These are phyloP conservation scores for Phytopythium montanum DNA, from an alignment of 352 stramenopile species.

Conservation along the genomic window DNA sequence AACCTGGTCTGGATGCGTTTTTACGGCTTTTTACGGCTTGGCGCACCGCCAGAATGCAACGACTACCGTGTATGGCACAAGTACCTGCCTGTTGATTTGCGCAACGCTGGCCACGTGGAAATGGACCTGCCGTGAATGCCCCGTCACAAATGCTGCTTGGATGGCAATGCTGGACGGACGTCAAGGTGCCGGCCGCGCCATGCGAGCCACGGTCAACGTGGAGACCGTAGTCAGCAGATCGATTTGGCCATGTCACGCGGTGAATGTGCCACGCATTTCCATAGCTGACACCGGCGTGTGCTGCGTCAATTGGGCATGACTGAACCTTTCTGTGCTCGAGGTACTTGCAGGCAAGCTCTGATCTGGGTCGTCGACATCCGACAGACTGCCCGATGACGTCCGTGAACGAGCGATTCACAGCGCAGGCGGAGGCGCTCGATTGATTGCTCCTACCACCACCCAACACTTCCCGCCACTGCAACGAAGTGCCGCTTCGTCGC, in stretches of 20 bases:
- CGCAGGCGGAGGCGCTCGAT: background rate
- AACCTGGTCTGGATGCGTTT: slow-evolving; percentile 5
- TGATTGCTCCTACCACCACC: slow-evolving; percentile 2
- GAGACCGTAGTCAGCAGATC: too few relatives aligned
- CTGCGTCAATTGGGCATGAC: background rate
- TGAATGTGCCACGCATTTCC: slow-evolving; percentile 1
- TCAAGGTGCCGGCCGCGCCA: too few relatives aligned
- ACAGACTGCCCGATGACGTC: background rate
- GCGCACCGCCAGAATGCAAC: slow-evolving; percentile 1
- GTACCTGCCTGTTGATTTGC: background rate
- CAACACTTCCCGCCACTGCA: background rate
- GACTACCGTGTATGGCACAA: background rate
- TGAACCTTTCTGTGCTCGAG: background rate
- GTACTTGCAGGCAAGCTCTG: background rate
- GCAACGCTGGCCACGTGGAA: slow-evolving; percentile 1
- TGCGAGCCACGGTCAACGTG: background rate
- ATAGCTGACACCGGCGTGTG: background rate
- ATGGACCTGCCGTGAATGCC: background rate
- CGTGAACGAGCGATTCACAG: background rate
- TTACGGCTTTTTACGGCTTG: slow-evolving; percentile 1
- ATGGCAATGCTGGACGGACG: background rate
- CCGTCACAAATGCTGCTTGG: slow-evolving; percentile 3
- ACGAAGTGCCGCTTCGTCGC: background rate
- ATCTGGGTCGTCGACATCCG: background rate
- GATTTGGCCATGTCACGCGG: background rate